Conservation (phyloP, 768 basidiomycete species). For the Lactarius psammicola region DNA sequence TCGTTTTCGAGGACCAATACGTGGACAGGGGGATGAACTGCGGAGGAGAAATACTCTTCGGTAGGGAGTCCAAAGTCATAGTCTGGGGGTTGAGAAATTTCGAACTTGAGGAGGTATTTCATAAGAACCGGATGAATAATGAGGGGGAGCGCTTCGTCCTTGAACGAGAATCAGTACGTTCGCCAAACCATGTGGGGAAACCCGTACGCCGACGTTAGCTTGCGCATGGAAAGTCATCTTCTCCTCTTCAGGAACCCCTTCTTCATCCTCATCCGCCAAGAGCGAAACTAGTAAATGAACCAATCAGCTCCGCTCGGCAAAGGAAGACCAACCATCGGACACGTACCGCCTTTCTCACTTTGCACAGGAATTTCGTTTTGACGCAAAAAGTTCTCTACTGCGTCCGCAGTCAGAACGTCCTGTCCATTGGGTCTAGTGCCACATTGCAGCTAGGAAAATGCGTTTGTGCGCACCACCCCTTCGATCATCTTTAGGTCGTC, state of each 20-base stretch:
- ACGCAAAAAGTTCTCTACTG: slow-evolving; percentile 23
- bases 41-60: slow-evolving; percentile 12
- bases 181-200: not conserved
- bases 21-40: slow-evolving; percentile 20
- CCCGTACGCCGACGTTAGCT: slow-evolving; percentile 11
- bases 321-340: not conserved
- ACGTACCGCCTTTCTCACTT: slow-evolving; percentile 22
- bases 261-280: slow-evolving; percentile 15
- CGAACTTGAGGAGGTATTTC: slow-evolving; percentile 24
- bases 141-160: slow-evolving; percentile 23
- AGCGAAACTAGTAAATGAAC: slow-evolving; percentile 8
- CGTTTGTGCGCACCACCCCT: slow-evolving; percentile 16
- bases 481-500: slow-evolving; percentile 20
- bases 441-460: not conserved
- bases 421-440: not conserved
- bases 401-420: slow-evolving; percentile 24
- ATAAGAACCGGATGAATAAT: slow-evolving; percentile 17
- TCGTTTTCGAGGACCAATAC: slow-evolving; percentile 17
- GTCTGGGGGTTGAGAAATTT: slow-evolving; percentile 11
- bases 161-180: not conserved
- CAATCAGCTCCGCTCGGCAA: not conserved
- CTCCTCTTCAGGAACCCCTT: slow-evolving; percentile 11
- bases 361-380: slow-evolving; percentile 18
- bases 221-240: slow-evolving; percentile 20
- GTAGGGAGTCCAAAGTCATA: slow-evolving; percentile 18